phyloP scores from a whole-genome alignment of 768 basidiomycete species.

The Lactarius quietus region DNA sequence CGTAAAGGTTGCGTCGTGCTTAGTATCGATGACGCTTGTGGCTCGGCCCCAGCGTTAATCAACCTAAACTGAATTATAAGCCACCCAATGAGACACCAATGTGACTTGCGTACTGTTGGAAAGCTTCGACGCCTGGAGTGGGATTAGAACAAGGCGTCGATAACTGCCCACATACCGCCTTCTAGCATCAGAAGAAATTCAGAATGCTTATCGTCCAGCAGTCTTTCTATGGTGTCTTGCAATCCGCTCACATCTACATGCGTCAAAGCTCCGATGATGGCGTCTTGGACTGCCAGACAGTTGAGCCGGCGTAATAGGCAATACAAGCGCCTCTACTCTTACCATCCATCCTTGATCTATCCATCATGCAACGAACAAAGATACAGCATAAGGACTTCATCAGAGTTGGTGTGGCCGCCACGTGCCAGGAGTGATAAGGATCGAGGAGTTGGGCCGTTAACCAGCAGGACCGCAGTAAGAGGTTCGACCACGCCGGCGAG shows the following conservation, averaged over 20 bases:
- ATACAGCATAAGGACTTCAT: conserved; percentile 16
- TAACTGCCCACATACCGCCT: conserved; percentile 1
- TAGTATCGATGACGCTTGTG: background rate
- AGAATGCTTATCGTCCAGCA: conserved; percentile 13
- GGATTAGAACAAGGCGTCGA: conserved; percentile 1
- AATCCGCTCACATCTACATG: conserved; percentile 3
- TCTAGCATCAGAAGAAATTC: conserved; percentile 8
- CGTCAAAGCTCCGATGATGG: conserved; percentile 11
- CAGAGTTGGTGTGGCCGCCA: conserved; percentile 1
- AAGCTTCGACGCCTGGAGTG: conserved; percentile 2
- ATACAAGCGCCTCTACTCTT: background rate
- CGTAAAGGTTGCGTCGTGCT: background rate
- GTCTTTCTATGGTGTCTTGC: conserved; percentile 5
- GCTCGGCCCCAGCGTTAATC: background rate
- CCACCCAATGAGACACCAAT: background rate
- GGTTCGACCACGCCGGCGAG: background rate
- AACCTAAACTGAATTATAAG: background rate
- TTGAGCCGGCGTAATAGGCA: background rate
- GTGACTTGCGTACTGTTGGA: conserved; percentile 5
- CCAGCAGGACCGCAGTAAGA: conserved; percentile 24
- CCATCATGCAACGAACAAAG: conserved; percentile 5
- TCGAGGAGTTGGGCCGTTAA: conserved; percentile 18
- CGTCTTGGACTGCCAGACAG: conserved; percentile 2
- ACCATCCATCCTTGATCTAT: conserved; percentile 2
- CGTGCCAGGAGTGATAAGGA: conserved; percentile 17